phyloP scores from a whole-genome alignment of 2,329 filamentous ascomycete species.

The Cordyceps tenuipes region DNA sequence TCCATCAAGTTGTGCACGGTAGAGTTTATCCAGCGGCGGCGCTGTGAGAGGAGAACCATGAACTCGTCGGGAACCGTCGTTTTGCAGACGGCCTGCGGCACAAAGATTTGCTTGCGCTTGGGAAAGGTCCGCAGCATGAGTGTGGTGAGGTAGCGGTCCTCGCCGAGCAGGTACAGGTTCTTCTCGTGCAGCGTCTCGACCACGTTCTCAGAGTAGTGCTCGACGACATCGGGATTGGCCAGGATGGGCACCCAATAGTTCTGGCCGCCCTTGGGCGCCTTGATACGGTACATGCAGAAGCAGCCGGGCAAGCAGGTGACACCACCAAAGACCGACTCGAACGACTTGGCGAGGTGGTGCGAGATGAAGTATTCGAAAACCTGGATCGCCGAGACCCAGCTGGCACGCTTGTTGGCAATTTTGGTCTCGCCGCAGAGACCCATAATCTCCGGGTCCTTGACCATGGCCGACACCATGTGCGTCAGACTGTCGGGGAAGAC shows the following conservation, averaged over 20 bases:
- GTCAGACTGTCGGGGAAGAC: conserved; percentile 97
- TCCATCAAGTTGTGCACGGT: conserved; percentile 99
- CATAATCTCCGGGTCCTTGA: conserved; percentile 98
- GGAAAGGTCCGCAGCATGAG: conserved; percentile 98
- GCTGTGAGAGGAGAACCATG: conserved; percentile 84
- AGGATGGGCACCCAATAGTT: conserved; percentile 99
- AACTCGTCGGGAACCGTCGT: conserved; percentile 93
- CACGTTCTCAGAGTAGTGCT: conserved; percentile 98
- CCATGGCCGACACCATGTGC: conserved; percentile 98
- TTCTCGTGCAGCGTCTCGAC: conserved; percentile 98
- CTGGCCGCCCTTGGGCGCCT: conserved; percentile 93
- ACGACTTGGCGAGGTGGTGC: conserved; percentile 92
- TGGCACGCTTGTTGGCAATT: conserved; percentile 94
- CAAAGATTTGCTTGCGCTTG: conserved; percentile 97
- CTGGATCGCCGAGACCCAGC: conserved; percentile 96
- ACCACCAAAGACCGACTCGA: conserved; percentile 97
- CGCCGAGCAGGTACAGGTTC: conserved; percentile 82
- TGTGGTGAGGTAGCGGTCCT: conserved; percentile 92
- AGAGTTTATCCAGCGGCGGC: conserved; percentile 98
- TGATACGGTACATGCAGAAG: conserved; percentile 99
- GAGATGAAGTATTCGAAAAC: conserved; percentile 99
- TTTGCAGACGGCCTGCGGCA: conserved; percentile 97
- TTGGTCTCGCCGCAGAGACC: conserved; percentile 97
- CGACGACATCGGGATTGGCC: conserved; percentile 95
- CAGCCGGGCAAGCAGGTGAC: conserved; percentile 97